Evolutionary conservation across 2,329 filamentous ascomycete genomes (phyloP), one percentile per base, ranked within the genome.

Genomic region (Aureobasidium sp.): DNA sequence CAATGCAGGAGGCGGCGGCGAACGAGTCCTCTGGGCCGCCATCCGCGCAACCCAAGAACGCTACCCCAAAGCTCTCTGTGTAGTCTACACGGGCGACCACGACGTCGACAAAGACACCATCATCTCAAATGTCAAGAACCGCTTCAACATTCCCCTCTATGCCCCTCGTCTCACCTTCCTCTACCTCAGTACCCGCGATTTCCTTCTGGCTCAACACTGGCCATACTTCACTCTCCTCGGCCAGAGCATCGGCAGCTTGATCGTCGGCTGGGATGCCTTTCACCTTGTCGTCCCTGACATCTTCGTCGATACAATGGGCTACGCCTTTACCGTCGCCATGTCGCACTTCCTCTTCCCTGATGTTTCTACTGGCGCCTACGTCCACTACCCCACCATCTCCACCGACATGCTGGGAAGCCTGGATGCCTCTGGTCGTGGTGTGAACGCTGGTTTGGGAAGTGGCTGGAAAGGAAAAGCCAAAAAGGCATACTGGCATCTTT

Each of bases 231-330:
- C 94, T 0, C 84, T 99, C 5, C 80, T 96, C 3, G 92, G 93
- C n/a, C 94, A 99, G 74, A 96, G 91, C 2, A 71, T 97, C 3
- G 94, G 94, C 46, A 97, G 92, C 6, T 72, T 99, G 50, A 73
- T 96, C 32, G 81, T 99, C 60, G 92, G 89, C 29, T 94, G 90
- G 81, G 93, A 99, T 70, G 93, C 93, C 12, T 94, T 99, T 73
- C 87, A 85, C n/a, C 84, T 97, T 2, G 81, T 97, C 2, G 89
- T 93, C 0, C 94, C 94, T 0, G 94, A 99, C 73, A 83, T 97
- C 58, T 96, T 97, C 73, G 82, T 99, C 68, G 94, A 99, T 72
- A 99, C 94, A 1, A 97, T 99, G 92, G 94, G 94, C 65, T 99
- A 97, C 71, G 91, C 93, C 29, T 99, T 97, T 72, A 84, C 89